Base-by-base conservation (phyloP, 2,329 filamentous ascomycete species). In the Epicoccum nigrum region DNA sequence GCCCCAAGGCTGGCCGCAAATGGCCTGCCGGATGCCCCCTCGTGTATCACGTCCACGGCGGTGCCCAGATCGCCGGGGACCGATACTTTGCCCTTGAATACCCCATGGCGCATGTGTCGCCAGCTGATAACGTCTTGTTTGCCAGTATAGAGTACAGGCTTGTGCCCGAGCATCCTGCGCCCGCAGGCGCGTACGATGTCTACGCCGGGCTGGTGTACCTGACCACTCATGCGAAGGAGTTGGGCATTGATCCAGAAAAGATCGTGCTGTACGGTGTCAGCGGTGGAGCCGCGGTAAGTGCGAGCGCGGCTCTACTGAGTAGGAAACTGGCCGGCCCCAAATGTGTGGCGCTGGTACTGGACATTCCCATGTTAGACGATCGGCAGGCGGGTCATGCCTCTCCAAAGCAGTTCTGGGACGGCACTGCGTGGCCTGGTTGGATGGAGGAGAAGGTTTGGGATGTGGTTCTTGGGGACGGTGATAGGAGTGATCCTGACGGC, bases 311-410 rank as follows among this genome's bases (percentile, higher is more conserved):
- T 1, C 58, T 79, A 38, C 64, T 75, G 53, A 75, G 74, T 7
- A 62, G 75, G 16, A 72, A 77, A 41, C 57, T 32, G 9, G 47
- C 62, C 4, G 58, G 51, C 34, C 75, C 60, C 46, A 64, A 57
- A 31, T 56, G 73, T 46, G 72, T 62, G 32, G 75, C 72, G 63
- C 73, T 79, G 62, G 68, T 80, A 35, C 69, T 81, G 9, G 65
- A 77, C 37, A 76, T 76, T 40, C 77, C 76, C 3, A 81, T 81
- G 78, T 63, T 81, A 11, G 77, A 81, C 57, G 75, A 80, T 52
- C 62, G 47, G 71, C 6, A 30, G 38, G 72, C 67, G 33, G 64
- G 68, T n/a, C 63, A 53, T n/a, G 52, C 52, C 7, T 70, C 70
- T 4, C 64, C 66, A n/a, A 54, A 55, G 12, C 68, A 73, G 12